Conservation (phyloP, 164 flowering plant species). For the Vitis rupestris region DNA sequence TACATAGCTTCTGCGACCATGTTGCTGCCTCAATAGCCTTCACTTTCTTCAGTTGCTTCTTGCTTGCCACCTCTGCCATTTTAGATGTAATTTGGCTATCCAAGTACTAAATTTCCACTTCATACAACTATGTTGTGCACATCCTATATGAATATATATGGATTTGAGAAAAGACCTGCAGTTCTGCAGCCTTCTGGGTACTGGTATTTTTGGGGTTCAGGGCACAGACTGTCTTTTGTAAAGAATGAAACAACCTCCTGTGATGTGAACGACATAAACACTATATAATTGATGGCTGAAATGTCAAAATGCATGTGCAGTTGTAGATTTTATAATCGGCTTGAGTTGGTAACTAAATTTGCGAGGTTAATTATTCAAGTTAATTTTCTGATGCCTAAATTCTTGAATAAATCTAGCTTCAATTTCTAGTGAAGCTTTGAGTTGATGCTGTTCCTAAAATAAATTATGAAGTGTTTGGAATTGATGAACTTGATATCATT, state of each 20-base stretch:
- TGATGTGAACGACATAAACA: no score
- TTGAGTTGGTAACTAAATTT: no score
- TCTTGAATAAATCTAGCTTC: no score
- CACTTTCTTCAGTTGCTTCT: constrained; percentile 65
- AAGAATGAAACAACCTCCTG: neutral
- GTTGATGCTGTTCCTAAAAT: no score
- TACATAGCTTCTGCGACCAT: constrained; percentile 69
- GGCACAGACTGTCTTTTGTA: neutral
- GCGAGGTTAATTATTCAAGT: no score
- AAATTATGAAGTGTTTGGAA: no score
- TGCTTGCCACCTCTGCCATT: constrained; percentile 62
- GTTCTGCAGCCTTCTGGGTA: neutral
- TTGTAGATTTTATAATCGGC: no score
- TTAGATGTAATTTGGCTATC: constrained; percentile 73
- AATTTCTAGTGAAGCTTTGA: no score
- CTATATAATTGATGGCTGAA: no score
- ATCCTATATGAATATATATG: constrained; percentile 1
- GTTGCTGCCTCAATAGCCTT: constrained; percentile 66
- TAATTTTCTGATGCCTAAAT: no score
- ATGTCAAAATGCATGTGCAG: no score
- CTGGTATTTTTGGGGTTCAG: neutral
- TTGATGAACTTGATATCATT: no score
- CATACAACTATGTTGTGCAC: neutral
- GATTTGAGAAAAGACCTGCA: neutral
- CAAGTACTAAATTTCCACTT: constrained; percentile 28